Base-by-base conservation (phyloP, 768 basidiomycete species). In the Sarcodon aspratus region DNA sequence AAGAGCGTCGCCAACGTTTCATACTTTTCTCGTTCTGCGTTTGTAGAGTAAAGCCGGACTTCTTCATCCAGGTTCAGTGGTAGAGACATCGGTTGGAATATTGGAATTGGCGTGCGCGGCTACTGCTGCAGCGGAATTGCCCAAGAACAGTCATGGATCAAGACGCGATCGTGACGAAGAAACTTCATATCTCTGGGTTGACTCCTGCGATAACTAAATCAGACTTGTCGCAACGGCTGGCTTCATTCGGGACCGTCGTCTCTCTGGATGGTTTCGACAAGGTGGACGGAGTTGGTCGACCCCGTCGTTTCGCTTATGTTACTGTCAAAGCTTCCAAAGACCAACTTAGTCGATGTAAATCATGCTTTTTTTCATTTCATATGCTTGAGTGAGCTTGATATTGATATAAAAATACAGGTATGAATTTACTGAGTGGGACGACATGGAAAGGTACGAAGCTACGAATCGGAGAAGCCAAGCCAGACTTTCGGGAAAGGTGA, bases 391-490 rank as follows among this genome's bases (percentile, higher is more conserved):
- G 6, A 1, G 32, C 17, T 37, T 33, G 13, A 36, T 13, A 37
- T 40, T 34, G 45, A 21, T 47, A 46, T 15, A 12, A 33, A 31
- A 34, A 32, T 7, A 1, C 33, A 89, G 86, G 86, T 62, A 69
- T 86, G 61, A 89, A 79, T 59, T 61, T 78, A 2, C 71, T 92
- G 27, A 89, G 82, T 52, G 89, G 90, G 33, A 78, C 84, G 6
- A 85, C 78, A 1, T 93, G 87, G 85, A 91, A 89, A 66, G 90
- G 90, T n/a, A 68, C 87, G 17, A 90, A 85, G 55, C 66, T 92
- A 33, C 75, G 87, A 13, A 75, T 92, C 34, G 86, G 86, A 8
- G 86, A 90, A 55, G 88, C 89, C n/a, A 84, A 79, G 52, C 82
- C 81, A 1, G 80, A 89, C 60, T 90, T 72, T 56, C 62, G 62